Base-by-base conservation (phyloP, 352 stramenopile genomes). In the Globisporangium perplexum region DNA sequence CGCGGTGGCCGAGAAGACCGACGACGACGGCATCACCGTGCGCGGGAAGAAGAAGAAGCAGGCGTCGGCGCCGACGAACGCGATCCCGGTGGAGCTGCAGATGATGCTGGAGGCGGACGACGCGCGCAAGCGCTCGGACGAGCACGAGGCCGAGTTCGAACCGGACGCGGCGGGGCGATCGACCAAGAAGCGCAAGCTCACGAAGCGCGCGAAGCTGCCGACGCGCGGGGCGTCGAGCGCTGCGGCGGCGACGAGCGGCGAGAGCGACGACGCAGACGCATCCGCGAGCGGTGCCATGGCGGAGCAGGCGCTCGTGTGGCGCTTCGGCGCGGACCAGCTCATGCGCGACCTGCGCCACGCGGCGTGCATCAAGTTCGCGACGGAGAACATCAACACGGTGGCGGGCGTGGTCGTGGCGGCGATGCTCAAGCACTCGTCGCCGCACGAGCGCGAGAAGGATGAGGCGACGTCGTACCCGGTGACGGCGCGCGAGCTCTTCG, bases 101-200 rank as follows among this genome's bases (percentile, higher is more conserved):
- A 77, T 93, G 66, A 92, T 95, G 69, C 66, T 93, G 11, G 79
- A 93, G 52, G 81, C 83, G 0, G 83, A 95, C 26, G 77, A 91
- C 28, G 60, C 59, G 22, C 62, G 56, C 22, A 69, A 74, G 8
- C 64, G 68, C 45, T 68, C 74, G 10, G 69, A 73, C 42, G 74
- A 83, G 35, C 72, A 68, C 39, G 83, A 90, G 66, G 66, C 72
- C 18, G 83, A 91, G 53, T 84, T 69, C 49, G 74, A 88, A 17
- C 66, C 72, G 7, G 62, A 77, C 23, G 69, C 50, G 24, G 47
- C 18, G 3, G 30, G 66, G 30, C 60, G 70, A 50, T 59, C 58
- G 38, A 68, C 54, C 30, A 90, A 88, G 57, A 85, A 85, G 45
- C 74, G 80, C 49, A 90, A 88, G 59, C 69, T 67, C 33, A 66